phyloP scores from a whole-genome alignment of 768 basidiomycete genomes.

The Leccinum pellstonianum region DNA sequence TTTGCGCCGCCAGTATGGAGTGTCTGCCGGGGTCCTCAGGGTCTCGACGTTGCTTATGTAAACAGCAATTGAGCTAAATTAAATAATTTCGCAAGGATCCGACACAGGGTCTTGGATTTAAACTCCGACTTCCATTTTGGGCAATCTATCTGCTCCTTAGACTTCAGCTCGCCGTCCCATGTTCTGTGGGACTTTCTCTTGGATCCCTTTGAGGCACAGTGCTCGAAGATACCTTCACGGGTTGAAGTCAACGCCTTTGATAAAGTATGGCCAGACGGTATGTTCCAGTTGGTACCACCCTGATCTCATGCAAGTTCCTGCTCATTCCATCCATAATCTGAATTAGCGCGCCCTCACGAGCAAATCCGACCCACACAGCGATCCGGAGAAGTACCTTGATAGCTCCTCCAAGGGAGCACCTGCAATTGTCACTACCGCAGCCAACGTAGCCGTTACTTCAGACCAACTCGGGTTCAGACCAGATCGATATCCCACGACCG shows the following conservation, averaged over 20 bases:
- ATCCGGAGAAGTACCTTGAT: not conserved
- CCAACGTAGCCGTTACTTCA: constrained; percentile 21
- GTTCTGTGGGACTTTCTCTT: not conserved
- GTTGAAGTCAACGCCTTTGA: not conserved
- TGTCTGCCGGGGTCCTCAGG: not conserved
- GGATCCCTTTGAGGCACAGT: not conserved
- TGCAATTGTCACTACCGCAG: constrained; percentile 5
- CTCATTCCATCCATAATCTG: not conserved
- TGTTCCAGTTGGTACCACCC: not conserved
- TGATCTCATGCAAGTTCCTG: not conserved
- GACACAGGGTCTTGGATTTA: not conserved
- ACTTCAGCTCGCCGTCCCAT: not conserved
- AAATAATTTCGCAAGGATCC: not conserved
- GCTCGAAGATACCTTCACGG: not conserved
- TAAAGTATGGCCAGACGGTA: not conserved
- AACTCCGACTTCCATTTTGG: not conserved
- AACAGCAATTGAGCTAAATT: not conserved
- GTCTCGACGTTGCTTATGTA: not conserved
- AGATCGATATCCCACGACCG: constrained; percentile 16
- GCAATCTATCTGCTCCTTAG: not conserved
- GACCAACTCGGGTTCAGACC: constrained; percentile 30
- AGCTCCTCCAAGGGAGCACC: not conserved
- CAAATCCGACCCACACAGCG: not conserved
- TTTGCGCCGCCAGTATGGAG: not conserved
- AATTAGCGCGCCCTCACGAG: not conserved